Conservation (phyloP, 2,329 filamentous ascomycete genomes). For the Colletotrichum cereale region DNA sequence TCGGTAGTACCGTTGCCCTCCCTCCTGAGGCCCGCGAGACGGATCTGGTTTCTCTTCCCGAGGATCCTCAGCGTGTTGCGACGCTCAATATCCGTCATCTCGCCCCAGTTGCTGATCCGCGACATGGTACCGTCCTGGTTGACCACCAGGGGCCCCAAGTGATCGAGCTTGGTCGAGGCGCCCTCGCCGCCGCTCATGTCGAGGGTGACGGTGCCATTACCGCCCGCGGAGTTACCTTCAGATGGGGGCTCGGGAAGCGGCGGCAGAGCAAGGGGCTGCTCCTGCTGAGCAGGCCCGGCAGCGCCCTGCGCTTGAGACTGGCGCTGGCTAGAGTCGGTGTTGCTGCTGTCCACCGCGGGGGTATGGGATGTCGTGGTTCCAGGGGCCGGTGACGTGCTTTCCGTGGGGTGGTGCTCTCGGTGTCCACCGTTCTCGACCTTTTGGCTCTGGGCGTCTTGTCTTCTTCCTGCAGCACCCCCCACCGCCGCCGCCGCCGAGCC, state of each 20-base stretch:
- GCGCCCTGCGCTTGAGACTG: slow-evolving; percentile 18
- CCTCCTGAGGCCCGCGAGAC: slow-evolving; percentile 64
- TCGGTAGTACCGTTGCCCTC: neutral
- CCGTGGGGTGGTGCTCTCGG: slow-evolving; percentile 35
- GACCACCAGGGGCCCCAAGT: slow-evolving; percentile 80
- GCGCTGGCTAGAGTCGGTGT: slow-evolving; percentile 34
- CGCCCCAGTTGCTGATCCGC: slow-evolving; percentile 78
- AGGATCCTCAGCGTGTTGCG: slow-evolving; percentile 76
- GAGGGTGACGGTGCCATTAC: slow-evolving; percentile 44
- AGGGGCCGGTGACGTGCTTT: slow-evolving; percentile 40
- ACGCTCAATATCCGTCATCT: slow-evolving; percentile 77
- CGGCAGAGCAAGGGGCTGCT: slow-evolving; percentile 36
- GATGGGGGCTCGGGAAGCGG: slow-evolving; percentile 33
- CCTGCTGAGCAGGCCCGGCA: neutral
- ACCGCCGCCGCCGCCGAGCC: neutral
- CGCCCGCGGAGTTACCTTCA: slow-evolving; percentile 14
- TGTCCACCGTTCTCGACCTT: slow-evolving; percentile 16
- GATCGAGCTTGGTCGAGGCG: slow-evolving; percentile 69
- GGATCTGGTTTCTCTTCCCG: slow-evolving; percentile 75
- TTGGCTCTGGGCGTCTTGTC: slow-evolving; percentile 1
- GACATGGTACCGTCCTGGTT: slow-evolving; percentile 79
- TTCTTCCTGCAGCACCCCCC: slow-evolving; percentile 2
- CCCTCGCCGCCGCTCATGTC: slow-evolving; percentile 48
- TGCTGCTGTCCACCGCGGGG: slow-evolving; percentile 19
- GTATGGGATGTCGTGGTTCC: slow-evolving; percentile 34